Evolutionary conservation across 2,329 filamentous ascomycete genomes (phyloP).

Genomic region (Aureobasidium zeae): DNA sequence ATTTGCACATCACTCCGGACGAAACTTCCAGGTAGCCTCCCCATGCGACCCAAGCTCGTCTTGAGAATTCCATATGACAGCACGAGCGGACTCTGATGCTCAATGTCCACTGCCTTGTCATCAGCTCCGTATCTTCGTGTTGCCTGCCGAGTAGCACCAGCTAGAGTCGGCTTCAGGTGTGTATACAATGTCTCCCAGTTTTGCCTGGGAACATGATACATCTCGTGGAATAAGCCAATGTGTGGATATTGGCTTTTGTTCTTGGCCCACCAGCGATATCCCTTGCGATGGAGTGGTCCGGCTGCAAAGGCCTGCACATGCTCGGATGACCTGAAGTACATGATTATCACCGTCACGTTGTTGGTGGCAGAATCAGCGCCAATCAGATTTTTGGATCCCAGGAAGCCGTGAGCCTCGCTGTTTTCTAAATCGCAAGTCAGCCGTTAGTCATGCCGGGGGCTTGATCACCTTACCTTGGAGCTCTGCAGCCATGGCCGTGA

Average conservation of each 20-base stretch:
- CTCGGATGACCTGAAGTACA: slow-evolving; percentile 45
- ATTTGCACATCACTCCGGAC: background rate
- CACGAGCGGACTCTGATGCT: slow-evolving; percentile 28
- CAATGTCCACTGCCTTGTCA: too few species aligned
- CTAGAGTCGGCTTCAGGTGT: slow-evolving; percentile 30
- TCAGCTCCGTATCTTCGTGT: too few species aligned
- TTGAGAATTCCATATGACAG: slow-evolving; percentile 29
- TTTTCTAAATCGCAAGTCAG: slow-evolving; percentile 19
- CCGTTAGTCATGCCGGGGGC: too few species aligned
- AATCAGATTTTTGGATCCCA: slow-evolving; percentile 38
- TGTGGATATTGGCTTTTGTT: slow-evolving; percentile 29
- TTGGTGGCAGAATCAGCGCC: slow-evolving; percentile 31
- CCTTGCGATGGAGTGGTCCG: slow-evolving; percentile 38
- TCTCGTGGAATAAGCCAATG: slow-evolving; percentile 48
- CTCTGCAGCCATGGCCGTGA: slow-evolving; percentile 31
- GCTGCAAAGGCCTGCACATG: slow-evolving; percentile 46
- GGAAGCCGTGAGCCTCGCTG: slow-evolving; percentile 39
- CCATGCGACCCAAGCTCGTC: slow-evolving; percentile 29
- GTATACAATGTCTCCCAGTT: slow-evolving; percentile 46
- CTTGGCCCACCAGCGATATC: slow-evolving; percentile 42
- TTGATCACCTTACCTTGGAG: slow-evolving; percentile 20
- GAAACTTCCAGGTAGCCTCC: slow-evolving; percentile 4
- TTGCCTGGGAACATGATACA: slow-evolving; percentile 38
- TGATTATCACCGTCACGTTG: slow-evolving; percentile 35
- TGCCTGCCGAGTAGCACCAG: slow-evolving; percentile 25